A percentile compares a stretch with the other conserved stretches of the same genome.
phyloP scores from a whole-genome alignment of 345 rosid genomes.

The Populus pruinosa region DNA sequence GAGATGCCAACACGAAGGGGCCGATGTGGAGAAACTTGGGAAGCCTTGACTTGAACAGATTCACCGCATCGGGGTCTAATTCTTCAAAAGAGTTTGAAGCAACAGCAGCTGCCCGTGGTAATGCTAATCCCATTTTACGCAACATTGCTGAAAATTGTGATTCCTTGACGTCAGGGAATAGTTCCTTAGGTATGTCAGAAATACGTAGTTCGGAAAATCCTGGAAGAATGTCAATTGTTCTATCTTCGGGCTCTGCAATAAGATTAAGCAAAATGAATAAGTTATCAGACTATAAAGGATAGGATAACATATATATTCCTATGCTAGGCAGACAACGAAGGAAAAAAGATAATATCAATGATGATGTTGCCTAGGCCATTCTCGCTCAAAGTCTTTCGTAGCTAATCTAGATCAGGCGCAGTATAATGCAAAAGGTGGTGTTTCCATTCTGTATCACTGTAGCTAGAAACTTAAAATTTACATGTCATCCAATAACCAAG shows the following conservation, averaged over 20 bases:
- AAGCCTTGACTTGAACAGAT: slow-evolving; percentile 29
- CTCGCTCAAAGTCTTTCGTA: no score
- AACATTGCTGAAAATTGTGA: slow-evolving; percentile 25
- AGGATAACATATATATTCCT: no score
- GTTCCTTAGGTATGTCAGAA: slow-evolving; percentile 34
- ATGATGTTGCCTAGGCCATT: no score
- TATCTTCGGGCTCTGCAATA: slow-evolving; percentile 4
- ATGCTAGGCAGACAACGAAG: no score
- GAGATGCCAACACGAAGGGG: slow-evolving; percentile 28
- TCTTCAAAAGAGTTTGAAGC: slow-evolving; percentile 41
- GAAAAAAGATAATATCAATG: no score
- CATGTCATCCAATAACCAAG: no score
- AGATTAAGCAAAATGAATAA: no score
- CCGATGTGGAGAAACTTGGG: slow-evolving; percentile 41
- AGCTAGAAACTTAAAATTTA: no score
- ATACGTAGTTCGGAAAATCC: slow-evolving; percentile 31
- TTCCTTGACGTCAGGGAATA: slow-evolving; percentile 1
- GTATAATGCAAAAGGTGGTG: no score
- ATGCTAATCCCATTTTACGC: slow-evolving; percentile 34
- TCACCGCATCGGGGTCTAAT: slow-evolving; percentile 25
- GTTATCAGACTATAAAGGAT: no score
- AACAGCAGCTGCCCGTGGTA: slow-evolving; percentile 41
- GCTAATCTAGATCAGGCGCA: no score
- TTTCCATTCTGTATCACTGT: no score
- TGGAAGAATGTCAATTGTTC: slow-evolving; percentile 35